Evolutionary conservation across 331 rosid species (phyloP).

Genomic region (Arachis monticola): DNA sequence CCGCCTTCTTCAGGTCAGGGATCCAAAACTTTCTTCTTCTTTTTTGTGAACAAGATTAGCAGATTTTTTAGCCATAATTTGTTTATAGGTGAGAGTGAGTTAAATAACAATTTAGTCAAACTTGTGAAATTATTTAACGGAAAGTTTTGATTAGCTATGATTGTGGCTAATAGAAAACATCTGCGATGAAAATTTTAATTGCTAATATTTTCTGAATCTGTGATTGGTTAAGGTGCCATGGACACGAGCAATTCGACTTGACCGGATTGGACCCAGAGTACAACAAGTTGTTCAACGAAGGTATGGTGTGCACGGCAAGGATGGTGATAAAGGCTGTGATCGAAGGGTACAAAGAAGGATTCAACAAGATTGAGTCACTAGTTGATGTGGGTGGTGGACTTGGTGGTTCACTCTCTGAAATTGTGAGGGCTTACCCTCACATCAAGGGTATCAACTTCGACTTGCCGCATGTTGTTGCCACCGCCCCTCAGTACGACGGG

Average conservation of each 20-base stretch:
- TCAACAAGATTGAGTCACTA: slow-evolving; percentile 42
- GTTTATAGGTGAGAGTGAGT: too few relatives aligned
- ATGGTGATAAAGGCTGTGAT: slow-evolving; percentile 45
- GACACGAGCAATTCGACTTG: slow-evolving; percentile 53
- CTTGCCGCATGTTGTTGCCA: slow-evolving; percentile 51
- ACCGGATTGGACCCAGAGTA: slow-evolving; percentile 39
- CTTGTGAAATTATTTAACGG: too few relatives aligned
- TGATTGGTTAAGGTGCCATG: slow-evolving; percentile 46
- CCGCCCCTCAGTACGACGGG: slow-evolving; percentile 44
- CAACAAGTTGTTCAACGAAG: slow-evolving; percentile 47
- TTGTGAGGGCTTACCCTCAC: slow-evolving; percentile 52
- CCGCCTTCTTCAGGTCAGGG: slow-evolving; percentile 39
- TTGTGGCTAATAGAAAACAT: too few relatives aligned
- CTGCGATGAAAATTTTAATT: too few relatives aligned
- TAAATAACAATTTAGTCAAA: too few relatives aligned
- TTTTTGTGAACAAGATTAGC: too few relatives aligned
- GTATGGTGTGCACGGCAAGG: slow-evolving; percentile 49
- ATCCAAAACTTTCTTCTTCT: too few relatives aligned
- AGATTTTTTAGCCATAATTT: too few relatives aligned
- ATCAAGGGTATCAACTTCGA: slow-evolving; percentile 53
- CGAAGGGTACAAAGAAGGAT: slow-evolving; percentile 44
- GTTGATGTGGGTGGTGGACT: slow-evolving; percentile 57
- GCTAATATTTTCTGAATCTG: too few relatives aligned
- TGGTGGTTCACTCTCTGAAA: slow-evolving; percentile 52
- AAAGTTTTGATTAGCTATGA: too few relatives aligned